Conservation (phyloP, 352 stramenopile genomes). For the Globisporangium viniferum region DNA sequence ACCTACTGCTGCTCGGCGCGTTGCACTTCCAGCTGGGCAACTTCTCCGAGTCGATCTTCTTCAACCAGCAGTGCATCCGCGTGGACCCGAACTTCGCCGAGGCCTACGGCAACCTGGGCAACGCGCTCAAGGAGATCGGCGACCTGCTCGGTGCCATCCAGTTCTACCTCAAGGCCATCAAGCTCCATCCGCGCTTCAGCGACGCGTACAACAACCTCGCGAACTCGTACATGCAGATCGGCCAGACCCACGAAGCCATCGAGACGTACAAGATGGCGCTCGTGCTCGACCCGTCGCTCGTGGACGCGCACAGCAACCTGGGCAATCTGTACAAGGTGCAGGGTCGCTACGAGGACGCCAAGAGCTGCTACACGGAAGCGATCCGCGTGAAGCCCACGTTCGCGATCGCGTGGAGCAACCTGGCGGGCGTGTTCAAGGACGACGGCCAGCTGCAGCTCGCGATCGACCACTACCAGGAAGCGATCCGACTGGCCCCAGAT, state of each 20-base stretch:
- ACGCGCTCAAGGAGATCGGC: slow-evolving; percentile 93
- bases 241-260: slow-evolving; percentile 85
- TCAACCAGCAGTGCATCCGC: slow-evolving; percentile 93
- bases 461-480: slow-evolving; percentile 85
- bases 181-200: slow-evolving; percentile 87
- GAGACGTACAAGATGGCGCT: slow-evolving; percentile 95
- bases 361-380: slow-evolving; percentile 88
- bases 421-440: slow-evolving; percentile 91
- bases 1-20: slow-evolving; percentile 90
- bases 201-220: slow-evolving; percentile 93
- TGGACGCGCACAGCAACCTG: slow-evolving; percentile 94
- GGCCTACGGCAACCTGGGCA: slow-evolving; percentile 93
- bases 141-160: slow-evolving; percentile 87
- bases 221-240: slow-evolving; percentile 90
- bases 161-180: slow-evolving; percentile 93
- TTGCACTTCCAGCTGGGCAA: slow-evolving; percentile 93
- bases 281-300: slow-evolving; percentile 81
- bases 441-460: slow-evolving; percentile 75
- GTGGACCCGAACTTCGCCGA: slow-evolving; percentile 91
- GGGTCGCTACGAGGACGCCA: slow-evolving; percentile 81
- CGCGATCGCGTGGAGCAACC: slow-evolving; percentile 91
- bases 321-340: slow-evolving; percentile 92
- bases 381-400: slow-evolving; percentile 89
- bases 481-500: slow-evolving; percentile 75
- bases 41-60: slow-evolving; percentile 92